Evolutionary conservation across 306 rosid species (phyloP), one percentile per base, ranked within the genome.

Genomic region (Glycine latifolia): DNA sequence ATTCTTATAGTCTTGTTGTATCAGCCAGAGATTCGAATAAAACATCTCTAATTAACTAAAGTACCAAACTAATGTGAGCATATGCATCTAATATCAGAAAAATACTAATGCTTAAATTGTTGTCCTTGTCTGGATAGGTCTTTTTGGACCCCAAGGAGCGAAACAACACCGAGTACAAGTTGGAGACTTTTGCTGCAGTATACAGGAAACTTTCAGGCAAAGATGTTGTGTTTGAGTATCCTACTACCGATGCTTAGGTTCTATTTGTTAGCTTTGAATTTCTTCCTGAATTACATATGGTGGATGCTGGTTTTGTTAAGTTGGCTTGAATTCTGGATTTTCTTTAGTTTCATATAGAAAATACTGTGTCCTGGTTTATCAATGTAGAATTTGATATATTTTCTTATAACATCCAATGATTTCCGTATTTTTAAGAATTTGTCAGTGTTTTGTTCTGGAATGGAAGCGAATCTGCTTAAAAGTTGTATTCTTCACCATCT

Each of bases 161-260:
- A 3, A 94, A 91, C 90, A 91, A 89, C 79, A 92, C 97, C 0
- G 97, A 94, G 73, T 94, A 92, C 88, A 94, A 94, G 86, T 74
- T 94, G 75, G 98, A 94, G 78, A 89, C 93, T 20, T 94, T 92
- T 69, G 31, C 97, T 71, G 96, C 96, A 2, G 98, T 94, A 56
- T 92, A 92, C 83, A 79, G 94, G 84, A 94, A 94, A 87, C 86
- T 94, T 59, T 86, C 98, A 0, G 98, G 98, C 86, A 92, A 89
- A 86, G 98, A 94, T 69, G 98, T 92, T 0, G 96, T 91, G 77
- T 94, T 94, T 17, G 98, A 94, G 67, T 94, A 91, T 60, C 98
- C 97, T 7, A 26, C 80, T 8, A 81, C 93, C 0, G 98, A 92
- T 82, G 93, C 92, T n/a, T 94, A 92, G 86, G 56, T 74, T 74